Conservation (phyloP, 2,329 filamentous ascomycete genomes). For the Neonectria neomacrospora region DNA sequence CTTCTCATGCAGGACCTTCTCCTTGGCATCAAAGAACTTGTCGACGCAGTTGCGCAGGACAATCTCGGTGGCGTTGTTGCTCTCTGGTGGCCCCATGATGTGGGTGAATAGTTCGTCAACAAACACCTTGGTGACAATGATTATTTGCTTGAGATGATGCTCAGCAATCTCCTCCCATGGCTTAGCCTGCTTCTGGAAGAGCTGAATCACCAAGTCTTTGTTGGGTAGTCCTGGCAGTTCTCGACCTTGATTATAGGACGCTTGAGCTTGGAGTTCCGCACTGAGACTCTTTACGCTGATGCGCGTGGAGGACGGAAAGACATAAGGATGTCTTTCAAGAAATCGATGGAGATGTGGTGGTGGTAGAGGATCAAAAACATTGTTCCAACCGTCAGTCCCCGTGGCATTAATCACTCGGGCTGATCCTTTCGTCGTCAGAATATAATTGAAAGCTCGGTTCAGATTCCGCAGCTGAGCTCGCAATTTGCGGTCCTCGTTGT, state of each 20-base stretch:
- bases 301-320: background rate
- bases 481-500: conserved; percentile 39
- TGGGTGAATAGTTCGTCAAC: conserved; percentile 51
- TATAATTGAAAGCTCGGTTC: conserved; percentile 45
- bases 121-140: conserved; percentile 47
- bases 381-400: too few relatives aligned
- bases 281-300: background rate
- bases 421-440: conserved; percentile 42
- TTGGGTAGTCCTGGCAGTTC: conserved; percentile 53
- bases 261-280: conserved; percentile 45
- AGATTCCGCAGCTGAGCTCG: conserved; percentile 47
- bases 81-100: conserved; percentile 40
- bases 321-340: conserved; percentile 40
- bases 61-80: conserved; percentile 33
- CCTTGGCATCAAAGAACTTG: conserved; percentile 49
- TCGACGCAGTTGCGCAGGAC: conserved; percentile 44
- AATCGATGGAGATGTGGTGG: conserved; percentile 40
- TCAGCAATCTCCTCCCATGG: conserved; percentile 53
- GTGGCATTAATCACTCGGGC: conserved; percentile 30
- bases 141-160: conserved; percentile 49
- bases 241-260: conserved; percentile 51
- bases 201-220: conserved; percentile 47
- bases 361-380: background rate
- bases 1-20: conserved; percentile 46
- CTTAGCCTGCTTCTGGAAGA: conserved; percentile 51